Evolutionary conservation across 495 filamentous ascomycete genomes (phyloP).

Genomic region (Trichocladium uniseriatum): DNA sequence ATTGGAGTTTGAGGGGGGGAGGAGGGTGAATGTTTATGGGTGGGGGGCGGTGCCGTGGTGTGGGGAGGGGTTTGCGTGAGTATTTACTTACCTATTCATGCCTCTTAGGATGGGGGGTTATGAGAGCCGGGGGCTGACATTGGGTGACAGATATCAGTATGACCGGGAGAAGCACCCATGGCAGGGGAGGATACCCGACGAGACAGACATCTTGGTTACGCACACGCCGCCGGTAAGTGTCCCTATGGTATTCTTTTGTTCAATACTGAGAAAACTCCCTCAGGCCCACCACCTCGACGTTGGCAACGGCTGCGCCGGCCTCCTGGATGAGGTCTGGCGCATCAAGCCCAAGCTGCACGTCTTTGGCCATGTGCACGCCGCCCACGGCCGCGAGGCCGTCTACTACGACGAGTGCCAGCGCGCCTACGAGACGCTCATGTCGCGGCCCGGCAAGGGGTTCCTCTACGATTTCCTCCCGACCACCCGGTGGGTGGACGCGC

Average conservation of each 20-base stretch:
- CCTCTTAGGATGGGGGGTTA: not conserved
- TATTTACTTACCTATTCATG: not conserved
- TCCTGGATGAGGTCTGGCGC: slow-evolving; percentile 69
- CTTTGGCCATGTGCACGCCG: slow-evolving; percentile 81
- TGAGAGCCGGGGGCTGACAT: not conserved
- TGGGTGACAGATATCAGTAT: slow-evolving; percentile 39
- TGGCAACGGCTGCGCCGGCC: slow-evolving; percentile 62
- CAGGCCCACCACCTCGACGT: slow-evolving; percentile 68
- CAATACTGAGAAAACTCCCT: too few relatives aligned
- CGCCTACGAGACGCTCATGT: slow-evolving; percentile 58
- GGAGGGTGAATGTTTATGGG: slow-evolving; percentile 46
- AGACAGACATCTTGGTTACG: slow-evolving; percentile 78
- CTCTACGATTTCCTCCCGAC: slow-evolving; percentile 41
- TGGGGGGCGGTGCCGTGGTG: slow-evolving; percentile 42
- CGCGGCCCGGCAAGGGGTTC: slow-evolving; percentile 37
- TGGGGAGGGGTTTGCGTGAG: slow-evolving; percentile 16
- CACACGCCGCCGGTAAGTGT: slow-evolving; percentile 51
- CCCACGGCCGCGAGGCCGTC: slow-evolving; percentile 52
- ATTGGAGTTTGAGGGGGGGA: slow-evolving; percentile 42
- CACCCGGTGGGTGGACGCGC: slow-evolving; percentile 52
- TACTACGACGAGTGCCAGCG: slow-evolving; percentile 72
- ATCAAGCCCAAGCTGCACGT: slow-evolving; percentile 73
- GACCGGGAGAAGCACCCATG: slow-evolving; percentile 34
- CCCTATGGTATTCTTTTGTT: not conserved
- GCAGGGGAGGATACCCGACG: slow-evolving; percentile 50